Conservation (phyloP, 2,329 filamentous ascomycete species). For the Hypoxylon sp. region DNA sequence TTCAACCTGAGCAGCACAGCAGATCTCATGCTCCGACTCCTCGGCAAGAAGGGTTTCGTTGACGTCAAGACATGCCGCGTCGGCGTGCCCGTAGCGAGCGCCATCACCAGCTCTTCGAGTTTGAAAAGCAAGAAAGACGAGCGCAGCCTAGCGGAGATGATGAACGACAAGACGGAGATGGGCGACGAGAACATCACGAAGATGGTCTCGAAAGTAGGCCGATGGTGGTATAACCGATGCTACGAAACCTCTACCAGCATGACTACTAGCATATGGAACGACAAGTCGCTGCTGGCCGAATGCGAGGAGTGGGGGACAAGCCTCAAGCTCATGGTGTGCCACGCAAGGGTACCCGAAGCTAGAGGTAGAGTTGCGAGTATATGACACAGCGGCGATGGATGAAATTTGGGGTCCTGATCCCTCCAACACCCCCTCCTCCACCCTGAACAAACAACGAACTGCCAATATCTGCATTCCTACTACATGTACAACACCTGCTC, state of each 20-base stretch:
- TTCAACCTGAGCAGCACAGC: slow-evolving; percentile 67
- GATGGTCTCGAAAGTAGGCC: slow-evolving; percentile 88
- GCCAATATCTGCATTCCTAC: slow-evolving; percentile 1
- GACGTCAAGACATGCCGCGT: slow-evolving; percentile 79
- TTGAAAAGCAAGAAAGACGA: slow-evolving; percentile 54
- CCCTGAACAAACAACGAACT: neutral
- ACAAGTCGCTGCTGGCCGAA: slow-evolving; percentile 77
- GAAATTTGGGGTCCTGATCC: neutral
- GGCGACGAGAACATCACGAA: slow-evolving; percentile 88
- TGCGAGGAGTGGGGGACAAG: slow-evolving; percentile 88
- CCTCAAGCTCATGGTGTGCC: slow-evolving; percentile 89
- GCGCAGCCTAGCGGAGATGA: slow-evolving; percentile 72
- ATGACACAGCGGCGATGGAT: slow-evolving; percentile 40
- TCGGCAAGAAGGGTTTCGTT: slow-evolving; percentile 74
- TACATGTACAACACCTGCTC: slow-evolving; percentile 17
- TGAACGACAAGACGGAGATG: slow-evolving; percentile 71
- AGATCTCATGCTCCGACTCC: slow-evolving; percentile 69
- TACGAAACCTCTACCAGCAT: slow-evolving; percentile 75
- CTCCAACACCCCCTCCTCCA: neutral
- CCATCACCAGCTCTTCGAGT: slow-evolving; percentile 47
- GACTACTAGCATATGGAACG: slow-evolving; percentile 76
- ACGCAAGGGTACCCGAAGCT: slow-evolving; percentile 80
- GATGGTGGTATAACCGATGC: slow-evolving; percentile 96
- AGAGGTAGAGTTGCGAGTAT: slow-evolving; percentile 57
- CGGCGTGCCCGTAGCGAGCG: slow-evolving; percentile 74